Base-by-base conservation (phyloP, 139 green algal genomes). In the Desmodesmus armatus region DNA sequence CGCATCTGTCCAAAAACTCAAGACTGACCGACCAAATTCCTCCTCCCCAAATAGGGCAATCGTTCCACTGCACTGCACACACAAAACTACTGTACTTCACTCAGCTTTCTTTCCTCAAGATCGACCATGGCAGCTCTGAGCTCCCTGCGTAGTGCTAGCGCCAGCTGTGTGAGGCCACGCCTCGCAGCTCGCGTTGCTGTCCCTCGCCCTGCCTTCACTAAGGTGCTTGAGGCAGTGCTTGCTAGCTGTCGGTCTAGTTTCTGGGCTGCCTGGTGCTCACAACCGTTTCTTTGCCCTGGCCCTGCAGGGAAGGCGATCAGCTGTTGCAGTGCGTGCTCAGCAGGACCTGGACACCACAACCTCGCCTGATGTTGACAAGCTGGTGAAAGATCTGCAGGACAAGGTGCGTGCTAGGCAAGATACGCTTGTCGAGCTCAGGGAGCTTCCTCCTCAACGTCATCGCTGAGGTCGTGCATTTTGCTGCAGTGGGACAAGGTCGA, bases 401-500 rank as follows among this genome's bases (percentile, higher is more conserved):
- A 96, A 97, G 90, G 94, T 96, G 67, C 31, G 81, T 58, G 13
- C 33, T 7, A 60, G 21, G 13, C 1, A 6, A 44, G 47, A 25
- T 47, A 35, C n/a, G 23, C 15, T 6, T 13, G 5, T 49, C 33
- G 25, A n/a, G n/a, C n/a, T n/a, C n/a, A n/a, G n/a, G n/a, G n/a
- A n/a, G n/a, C n/a, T n/a, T n/a, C 62, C 60, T 27, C 37, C 3
- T 21, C 7, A 43, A 5, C 39, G 19, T 11, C 43, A 60, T 79
- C 62, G 39, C 81, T 72, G 19, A 58, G 25, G 29, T 40, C 23
- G 27, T 51, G n/a, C 65, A 17, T 11, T 39, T 44, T 33, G 25
- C 5, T 51, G 76, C 87, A 97, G 94, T 98, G 94, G 94, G 94
- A 98, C 27, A 80, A 79, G n/a, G 88, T 96, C 0, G 95, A 98